Evolutionary conservation across 805 yeast species (phyloP), one percentile per base, ranked within the genome.

Genomic region (Saturnispora silvae): DNA sequence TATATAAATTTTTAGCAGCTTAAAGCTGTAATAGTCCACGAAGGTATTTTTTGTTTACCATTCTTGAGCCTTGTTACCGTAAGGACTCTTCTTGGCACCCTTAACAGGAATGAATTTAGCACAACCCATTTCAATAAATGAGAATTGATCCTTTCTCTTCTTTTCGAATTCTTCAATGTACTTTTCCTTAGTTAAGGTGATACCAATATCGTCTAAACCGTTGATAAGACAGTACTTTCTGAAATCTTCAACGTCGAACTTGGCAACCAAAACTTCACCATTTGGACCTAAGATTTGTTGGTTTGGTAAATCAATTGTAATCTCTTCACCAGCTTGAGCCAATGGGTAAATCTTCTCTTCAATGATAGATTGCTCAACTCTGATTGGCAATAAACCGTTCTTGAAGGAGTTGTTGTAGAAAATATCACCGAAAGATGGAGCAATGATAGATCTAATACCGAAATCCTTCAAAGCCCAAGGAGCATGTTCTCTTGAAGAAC

Each of bases 381-480:
- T 77, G 53, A 92, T 85, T 41, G 97, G 97, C 47, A 92, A 67
- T 59, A 92, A 69, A 32, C 96, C 96, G 63, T 92, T 92, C 68
- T 92, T 92, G 69, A 83, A 83, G 38, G 96, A 87, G 69, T 92
- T 92, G 68, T 83, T 92, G 75, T 84, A 87, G 70, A 92, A 92
- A 52, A 92, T 92, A 63, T 92, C 98, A 60, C 97, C 98, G 51
- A 89, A 92, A 1, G 96, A 86, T 40, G 97, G 98, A 5, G 97
- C 97, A 60, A 92, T 87, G 54, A 92, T 82, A 45, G 89, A 80
- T 61, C 82, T 80, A 61, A 92, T 86, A 61, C 98, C 98, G 54
- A 92, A 92, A 64, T 92, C 98, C 53, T 86, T 87, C 48, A 92
- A 71, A 2, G 98, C 97, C 98, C 98, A 92, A 41, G 98, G 97